Conservation (phyloP, 2,329 filamentous ascomycete genomes). For the Pyricularia sp. region DNA sequence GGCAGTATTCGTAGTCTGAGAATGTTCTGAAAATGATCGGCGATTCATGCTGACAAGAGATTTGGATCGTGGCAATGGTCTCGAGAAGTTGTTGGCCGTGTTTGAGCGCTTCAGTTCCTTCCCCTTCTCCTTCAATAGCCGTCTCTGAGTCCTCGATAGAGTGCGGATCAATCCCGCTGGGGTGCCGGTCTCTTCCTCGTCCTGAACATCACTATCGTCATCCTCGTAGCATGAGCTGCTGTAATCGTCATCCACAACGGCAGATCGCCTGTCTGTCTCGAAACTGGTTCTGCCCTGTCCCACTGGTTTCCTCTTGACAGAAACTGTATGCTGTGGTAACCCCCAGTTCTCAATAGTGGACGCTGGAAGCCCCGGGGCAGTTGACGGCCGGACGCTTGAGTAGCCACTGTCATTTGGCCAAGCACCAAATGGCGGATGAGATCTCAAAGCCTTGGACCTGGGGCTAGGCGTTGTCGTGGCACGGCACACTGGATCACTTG, state of each 20-base stretch:
- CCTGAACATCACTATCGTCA: not conserved
- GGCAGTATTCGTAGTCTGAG: not conserved
- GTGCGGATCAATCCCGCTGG: not conserved
- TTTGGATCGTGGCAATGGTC: slow-evolving; percentile 3
- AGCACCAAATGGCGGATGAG: slow-evolving; percentile 1
- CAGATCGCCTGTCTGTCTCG: not conserved
- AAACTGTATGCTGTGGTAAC: not conserved
- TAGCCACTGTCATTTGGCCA: not conserved
- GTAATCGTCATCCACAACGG: not conserved
- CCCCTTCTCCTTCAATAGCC: not conserved
- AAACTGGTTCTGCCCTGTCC: not conserved
- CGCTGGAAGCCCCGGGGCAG: not conserved
- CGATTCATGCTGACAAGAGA: not conserved
- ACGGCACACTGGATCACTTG: no score
- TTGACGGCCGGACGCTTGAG: not conserved
- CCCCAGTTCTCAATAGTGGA: not conserved
- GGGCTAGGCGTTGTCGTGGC: not conserved
- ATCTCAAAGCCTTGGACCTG: not conserved
- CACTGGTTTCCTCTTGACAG: slow-evolving; percentile 4
- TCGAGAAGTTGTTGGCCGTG: slow-evolving; percentile 5
- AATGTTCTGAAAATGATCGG: not conserved
- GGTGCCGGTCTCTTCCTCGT: not conserved
- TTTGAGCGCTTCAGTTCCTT: not conserved
- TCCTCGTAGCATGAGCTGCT: not conserved
- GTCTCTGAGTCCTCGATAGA: not conserved